Conservation (phyloP, 352 stramenopile genomes). For the Globisporangium camurandrum region DNA sequence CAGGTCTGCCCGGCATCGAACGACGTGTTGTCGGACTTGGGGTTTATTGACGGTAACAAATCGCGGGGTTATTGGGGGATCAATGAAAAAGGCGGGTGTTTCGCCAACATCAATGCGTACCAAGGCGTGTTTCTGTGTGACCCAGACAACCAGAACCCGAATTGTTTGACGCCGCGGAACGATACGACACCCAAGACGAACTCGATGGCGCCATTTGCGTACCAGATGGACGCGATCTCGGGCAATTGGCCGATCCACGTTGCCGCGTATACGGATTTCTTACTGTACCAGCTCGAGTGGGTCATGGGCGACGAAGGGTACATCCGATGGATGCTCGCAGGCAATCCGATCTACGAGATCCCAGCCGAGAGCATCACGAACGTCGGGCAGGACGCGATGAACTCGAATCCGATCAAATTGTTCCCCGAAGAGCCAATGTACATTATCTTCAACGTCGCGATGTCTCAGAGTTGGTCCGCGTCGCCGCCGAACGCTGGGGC, state of each 20-base stretch:
- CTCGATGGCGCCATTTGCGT: slow-evolving; percentile 50
- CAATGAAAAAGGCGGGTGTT: slow-evolving; percentile 60
- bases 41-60: slow-evolving; percentile 38
- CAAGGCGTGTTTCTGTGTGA: slow-evolving; percentile 57
- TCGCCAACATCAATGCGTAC: slow-evolving; percentile 53
- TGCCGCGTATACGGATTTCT: slow-evolving; percentile 51
- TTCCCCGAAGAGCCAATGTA: slow-evolving; percentile 89
- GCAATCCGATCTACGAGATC: slow-evolving; percentile 64
- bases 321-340: slow-evolving; percentile 57
- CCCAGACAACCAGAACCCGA: slow-evolving; percentile 45
- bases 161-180: slow-evolving; percentile 37
- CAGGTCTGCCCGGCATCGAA: slow-evolving; percentile 37
- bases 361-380: slow-evolving; percentile 43
- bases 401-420: slow-evolving; percentile 42
- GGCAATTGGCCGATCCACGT: slow-evolving; percentile 63
- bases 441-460: slow-evolving; percentile 91
- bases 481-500: slow-evolving; percentile 48
- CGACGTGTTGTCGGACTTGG: slow-evolving; percentile 46
- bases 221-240: slow-evolving; percentile 73
- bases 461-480: slow-evolving; percentile 83
- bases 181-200: slow-evolving; percentile 39
- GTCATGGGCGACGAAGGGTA: slow-evolving; percentile 57
- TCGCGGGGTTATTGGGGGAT: slow-evolving; percentile 48
- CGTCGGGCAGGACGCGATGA: slow-evolving; percentile 26
- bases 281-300: slow-evolving; percentile 66